These are phyloP conservation scores for Saitozyma podzolica DNA, from an alignment of 768 basidiomycete species.

Conservation along the genomic window DNA sequence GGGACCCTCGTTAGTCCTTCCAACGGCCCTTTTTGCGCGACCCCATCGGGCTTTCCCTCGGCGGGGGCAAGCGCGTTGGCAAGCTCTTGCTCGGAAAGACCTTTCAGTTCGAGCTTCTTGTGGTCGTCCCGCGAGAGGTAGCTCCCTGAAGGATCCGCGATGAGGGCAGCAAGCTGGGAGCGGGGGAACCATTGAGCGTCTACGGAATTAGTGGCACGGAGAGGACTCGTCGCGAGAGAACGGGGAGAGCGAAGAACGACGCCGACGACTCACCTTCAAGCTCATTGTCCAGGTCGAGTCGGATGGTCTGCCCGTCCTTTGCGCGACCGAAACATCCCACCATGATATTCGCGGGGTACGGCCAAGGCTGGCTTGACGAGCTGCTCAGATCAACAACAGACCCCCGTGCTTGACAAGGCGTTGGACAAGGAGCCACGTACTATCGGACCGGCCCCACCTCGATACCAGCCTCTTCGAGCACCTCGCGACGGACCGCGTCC, in stretches of 20 bases:
- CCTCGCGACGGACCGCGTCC: conserved; percentile 85
- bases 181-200: conserved; percentile 89
- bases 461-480: conserved; percentile 96
- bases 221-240: background rate
- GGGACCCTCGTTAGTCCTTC: conserved; percentile 66
- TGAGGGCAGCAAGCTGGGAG: conserved; percentile 65
- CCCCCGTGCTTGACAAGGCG: background rate
- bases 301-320: conserved; percentile 63
- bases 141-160: conserved; percentile 62
- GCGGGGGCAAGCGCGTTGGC: conserved; percentile 48
- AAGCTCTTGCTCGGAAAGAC: conserved; percentile 47
- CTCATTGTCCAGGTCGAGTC: conserved; percentile 89
- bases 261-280: conserved; percentile 66
- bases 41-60: conserved; percentile 39
- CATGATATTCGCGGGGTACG: conserved; percentile 88
- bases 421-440: conserved; percentile 24
- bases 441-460: conserved; percentile 78
- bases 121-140: conserved; percentile 59
- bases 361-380: conserved; percentile 60
- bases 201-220: conserved; percentile 40
- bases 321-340: conserved; percentile 83
- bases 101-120: conserved; percentile 55
- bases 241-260: background rate
- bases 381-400: conserved; percentile 14
- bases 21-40: conserved; percentile 14